A percentile compares a stretch with the other conserved stretches of the same genome.
These are phyloP conservation scores for Suhomyces maxii DNA, from an alignment of 1,139 yeast species.

Conservation along the genomic window DNA sequence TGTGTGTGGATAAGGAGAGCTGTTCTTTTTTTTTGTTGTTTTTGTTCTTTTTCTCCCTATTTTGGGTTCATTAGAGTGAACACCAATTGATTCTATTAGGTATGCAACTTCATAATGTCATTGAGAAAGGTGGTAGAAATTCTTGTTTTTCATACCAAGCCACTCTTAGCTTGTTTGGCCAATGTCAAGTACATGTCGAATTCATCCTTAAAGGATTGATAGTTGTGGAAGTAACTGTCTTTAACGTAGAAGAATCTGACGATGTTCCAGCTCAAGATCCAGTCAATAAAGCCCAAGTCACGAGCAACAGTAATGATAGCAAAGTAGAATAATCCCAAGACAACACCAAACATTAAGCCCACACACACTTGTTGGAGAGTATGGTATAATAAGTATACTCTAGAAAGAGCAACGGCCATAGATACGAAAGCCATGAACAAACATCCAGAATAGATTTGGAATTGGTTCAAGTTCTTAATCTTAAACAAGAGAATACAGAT, in stretches of 20 bases:
- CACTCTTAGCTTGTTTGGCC: constrained; percentile 7
- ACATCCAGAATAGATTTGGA: constrained; percentile 26
- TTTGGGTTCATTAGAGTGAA: no score
- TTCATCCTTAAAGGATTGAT: constrained; percentile 42
- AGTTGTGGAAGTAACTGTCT: constrained; percentile 54
- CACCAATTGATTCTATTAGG: no score
- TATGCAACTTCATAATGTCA: not conserved
- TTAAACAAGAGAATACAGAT: constrained; percentile 40
- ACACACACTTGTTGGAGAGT: constrained; percentile 68
- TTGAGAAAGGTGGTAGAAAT: not conserved
- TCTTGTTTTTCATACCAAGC: not conserved
- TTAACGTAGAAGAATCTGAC: constrained; percentile 50
- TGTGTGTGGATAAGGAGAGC: no score
- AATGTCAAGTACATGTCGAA: constrained; percentile 20
- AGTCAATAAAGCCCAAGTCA: constrained; percentile 60
- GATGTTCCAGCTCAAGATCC: constrained; percentile 53
- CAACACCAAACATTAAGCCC: constrained; percentile 65
- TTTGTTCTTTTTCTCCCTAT: no score
- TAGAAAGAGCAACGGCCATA: constrained; percentile 61
- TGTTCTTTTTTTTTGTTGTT: no score
- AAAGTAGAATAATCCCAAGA: constrained; percentile 62
- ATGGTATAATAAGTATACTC: constrained; percentile 82
- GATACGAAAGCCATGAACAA: constrained; percentile 30
- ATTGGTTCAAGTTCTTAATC: constrained; percentile 22
- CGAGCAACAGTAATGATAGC: constrained; percentile 51